These are phyloP conservation scores for Sporisorium exsertum DNA, from an alignment of 1,284 basidiomycete species.

Conservation along the genomic window DNA sequence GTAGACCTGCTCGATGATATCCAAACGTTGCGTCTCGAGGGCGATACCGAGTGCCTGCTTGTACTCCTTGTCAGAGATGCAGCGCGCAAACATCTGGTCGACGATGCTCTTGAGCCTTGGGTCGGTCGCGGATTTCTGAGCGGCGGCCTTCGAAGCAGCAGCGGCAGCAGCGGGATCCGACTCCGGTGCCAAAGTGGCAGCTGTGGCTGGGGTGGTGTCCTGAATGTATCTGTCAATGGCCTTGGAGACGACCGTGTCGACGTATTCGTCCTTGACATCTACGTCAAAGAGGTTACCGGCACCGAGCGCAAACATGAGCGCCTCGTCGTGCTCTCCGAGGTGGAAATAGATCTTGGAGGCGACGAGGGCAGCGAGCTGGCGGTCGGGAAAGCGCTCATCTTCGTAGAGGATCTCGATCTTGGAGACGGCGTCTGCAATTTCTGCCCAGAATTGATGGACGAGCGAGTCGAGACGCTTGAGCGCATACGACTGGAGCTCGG, in stretches of 20 bases:
- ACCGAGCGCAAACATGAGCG: constrained; percentile 68
- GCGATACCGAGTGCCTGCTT: constrained; percentile 68
- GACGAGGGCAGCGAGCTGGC: constrained; percentile 66
- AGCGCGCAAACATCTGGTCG: constrained; percentile 67
- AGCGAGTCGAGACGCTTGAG: constrained; percentile 65
- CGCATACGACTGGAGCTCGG: constrained; percentile 67
- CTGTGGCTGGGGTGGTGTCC: constrained; percentile 22
- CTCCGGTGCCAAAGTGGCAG: constrained; percentile 8
- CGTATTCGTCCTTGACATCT: constrained; percentile 66
- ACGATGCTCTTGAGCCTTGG: constrained; percentile 63
- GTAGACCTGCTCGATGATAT: constrained; percentile 66
- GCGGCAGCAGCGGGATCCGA: constrained; percentile 18
- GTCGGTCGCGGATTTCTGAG: constrained; percentile 27
- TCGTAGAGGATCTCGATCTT: constrained; percentile 68
- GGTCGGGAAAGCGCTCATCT: constrained; percentile 62
- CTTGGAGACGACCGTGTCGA: constrained; percentile 68
- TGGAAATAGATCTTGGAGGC: constrained; percentile 69
- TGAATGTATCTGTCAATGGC: constrained; percentile 68
- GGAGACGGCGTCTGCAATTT: constrained; percentile 67
- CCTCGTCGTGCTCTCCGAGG: constrained; percentile 68
- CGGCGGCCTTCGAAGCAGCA: constrained; percentile 15
- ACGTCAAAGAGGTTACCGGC: constrained; percentile 66
- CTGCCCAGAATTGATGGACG: constrained; percentile 68
- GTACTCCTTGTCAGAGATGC: constrained; percentile 63
- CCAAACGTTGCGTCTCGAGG: constrained; percentile 64